Conservation (phyloP, 2,329 filamentous ascomycete genomes). For the Hymenoscyphus scutula region DNA sequence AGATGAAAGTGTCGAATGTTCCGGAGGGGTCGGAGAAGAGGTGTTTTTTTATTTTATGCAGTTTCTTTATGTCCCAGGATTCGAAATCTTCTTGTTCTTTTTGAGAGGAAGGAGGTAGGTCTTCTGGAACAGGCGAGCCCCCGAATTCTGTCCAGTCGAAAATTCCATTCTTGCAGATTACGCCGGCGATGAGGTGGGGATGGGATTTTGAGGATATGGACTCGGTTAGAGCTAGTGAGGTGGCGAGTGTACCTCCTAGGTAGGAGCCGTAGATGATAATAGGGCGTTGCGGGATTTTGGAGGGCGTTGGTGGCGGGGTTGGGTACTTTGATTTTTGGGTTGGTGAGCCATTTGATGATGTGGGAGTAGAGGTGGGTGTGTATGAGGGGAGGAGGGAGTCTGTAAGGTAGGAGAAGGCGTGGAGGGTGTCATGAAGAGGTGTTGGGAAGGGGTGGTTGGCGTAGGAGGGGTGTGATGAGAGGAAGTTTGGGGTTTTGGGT, state of each 20-base stretch:
- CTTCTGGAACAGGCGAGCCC: constrained; percentile 35
- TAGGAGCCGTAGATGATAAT: constrained; percentile 53
- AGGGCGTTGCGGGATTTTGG: constrained; percentile 20
- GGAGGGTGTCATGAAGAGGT: constrained; percentile 55
- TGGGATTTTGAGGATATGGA: constrained; percentile 41
- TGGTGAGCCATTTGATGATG: background rate
- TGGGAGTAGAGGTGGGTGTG: background rate
- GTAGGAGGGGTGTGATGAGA: constrained; percentile 19
- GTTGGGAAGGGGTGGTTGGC: constrained; percentile 47
- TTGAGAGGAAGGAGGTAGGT: background rate
- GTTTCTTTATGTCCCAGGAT: constrained; percentile 23
- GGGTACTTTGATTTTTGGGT: background rate
- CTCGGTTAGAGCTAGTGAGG: constrained; percentile 57
- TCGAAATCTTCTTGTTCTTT: background rate
- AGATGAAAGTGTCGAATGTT: constrained; percentile 60
- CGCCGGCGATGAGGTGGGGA: constrained; percentile 44
- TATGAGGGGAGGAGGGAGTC: constrained; percentile 21
- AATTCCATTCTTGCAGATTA: constrained; percentile 57
- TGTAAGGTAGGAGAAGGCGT: constrained; percentile 45
- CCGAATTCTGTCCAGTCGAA: constrained; percentile 65
- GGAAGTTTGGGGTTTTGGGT: constrained; percentile 10
- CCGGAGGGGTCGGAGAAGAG: constrained; percentile 50
- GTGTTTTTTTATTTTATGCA: constrained; percentile 38
- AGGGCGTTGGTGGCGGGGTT: constrained; percentile 3
- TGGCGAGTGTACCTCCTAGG: constrained; percentile 56